Conservation (phyloP, 805 yeast species). For the Candida berthetii region DNA sequence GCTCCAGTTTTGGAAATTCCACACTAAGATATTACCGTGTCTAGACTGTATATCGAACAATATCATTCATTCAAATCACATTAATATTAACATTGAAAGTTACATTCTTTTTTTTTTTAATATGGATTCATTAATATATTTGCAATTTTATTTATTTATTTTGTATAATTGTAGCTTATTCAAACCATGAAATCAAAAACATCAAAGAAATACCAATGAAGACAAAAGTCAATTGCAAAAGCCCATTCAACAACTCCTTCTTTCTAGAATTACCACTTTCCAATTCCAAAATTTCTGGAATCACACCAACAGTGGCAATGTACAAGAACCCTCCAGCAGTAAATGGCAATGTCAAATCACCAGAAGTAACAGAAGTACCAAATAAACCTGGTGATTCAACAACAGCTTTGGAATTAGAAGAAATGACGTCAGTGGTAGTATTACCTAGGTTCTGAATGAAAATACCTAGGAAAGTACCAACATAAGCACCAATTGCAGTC, state of each 20-base stretch:
- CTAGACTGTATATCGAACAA: too few relatives aligned
- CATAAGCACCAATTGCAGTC: slow-evolving; percentile 57
- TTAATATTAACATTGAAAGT: not conserved
- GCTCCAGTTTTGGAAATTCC: slow-evolving; percentile 46
- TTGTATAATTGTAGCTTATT: too few relatives aligned
- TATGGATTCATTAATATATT: too few relatives aligned
- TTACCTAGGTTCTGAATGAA: slow-evolving; percentile 37
- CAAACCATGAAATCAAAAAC: slow-evolving; percentile 32
- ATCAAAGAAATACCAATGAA: slow-evolving; percentile 51
- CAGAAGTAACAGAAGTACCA: slow-evolving; percentile 44
- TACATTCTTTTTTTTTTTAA: too few relatives aligned
- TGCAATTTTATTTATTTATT: too few relatives aligned
- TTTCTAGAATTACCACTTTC: slow-evolving; percentile 26
- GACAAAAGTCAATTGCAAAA: slow-evolving; percentile 42
- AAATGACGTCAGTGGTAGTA: slow-evolving; percentile 1
- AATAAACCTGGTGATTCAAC: slow-evolving; percentile 30
- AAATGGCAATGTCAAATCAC: slow-evolving; percentile 57
- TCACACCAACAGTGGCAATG: slow-evolving; percentile 68
- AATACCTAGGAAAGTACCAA: slow-evolving; percentile 65
- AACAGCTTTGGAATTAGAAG: not conserved
- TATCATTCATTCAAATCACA: not conserved
- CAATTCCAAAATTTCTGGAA: slow-evolving; percentile 60
- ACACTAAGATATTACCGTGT: too few relatives aligned
- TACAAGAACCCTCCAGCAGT: slow-evolving; percentile 76
- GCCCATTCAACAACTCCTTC: slow-evolving; percentile 32